These are phyloP conservation scores for Rhodotorula sp. DNA, from an alignment of 1,284 basidiomycete species.

Conservation along the genomic window DNA sequence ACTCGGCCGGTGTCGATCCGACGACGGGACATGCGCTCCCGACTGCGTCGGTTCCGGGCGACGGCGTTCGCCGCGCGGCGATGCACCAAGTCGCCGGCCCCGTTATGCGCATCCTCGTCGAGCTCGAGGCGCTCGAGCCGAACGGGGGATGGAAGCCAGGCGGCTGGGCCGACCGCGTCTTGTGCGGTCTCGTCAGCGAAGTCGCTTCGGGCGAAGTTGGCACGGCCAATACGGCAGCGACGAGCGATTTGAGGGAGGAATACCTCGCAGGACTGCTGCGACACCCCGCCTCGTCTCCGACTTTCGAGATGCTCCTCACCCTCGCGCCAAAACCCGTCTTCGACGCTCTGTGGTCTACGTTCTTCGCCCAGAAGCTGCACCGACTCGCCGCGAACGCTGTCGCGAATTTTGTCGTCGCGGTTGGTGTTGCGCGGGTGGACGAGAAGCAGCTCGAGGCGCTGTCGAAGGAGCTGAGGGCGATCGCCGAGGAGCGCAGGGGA, in stretches of 20 bases:
- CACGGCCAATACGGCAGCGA: neutral
- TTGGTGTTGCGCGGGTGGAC: constrained; percentile 64
- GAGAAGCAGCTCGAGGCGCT: constrained; percentile 61
- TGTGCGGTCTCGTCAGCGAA: constrained; percentile 72
- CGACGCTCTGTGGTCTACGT: constrained; percentile 67
- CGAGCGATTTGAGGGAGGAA: constrained; percentile 57
- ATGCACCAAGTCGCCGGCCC: constrained; percentile 78
- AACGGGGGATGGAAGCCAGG: constrained; percentile 62
- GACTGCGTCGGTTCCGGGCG: constrained; percentile 50
- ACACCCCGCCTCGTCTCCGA: constrained; percentile 80
- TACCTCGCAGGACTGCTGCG: constrained; percentile 75
- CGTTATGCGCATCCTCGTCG: constrained; percentile 64
- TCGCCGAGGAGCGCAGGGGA: constrained; percentile 58
- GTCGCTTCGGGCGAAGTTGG: constrained; percentile 40
- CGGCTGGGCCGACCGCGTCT: constrained; percentile 77
- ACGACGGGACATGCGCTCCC: constrained; percentile 1
- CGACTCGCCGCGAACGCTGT: constrained; percentile 77
- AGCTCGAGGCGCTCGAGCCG: constrained; percentile 62
- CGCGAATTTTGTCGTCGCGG: constrained; percentile 85
- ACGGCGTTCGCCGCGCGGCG: constrained; percentile 77
- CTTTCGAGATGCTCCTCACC: constrained; percentile 72
- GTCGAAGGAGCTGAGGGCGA: constrained; percentile 60
- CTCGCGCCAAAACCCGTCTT: constrained; percentile 66
- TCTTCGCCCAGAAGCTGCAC: constrained; percentile 68
- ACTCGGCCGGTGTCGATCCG: constrained; percentile 10